Evolutionary conservation across 2,329 filamentous ascomycete species (phyloP), one percentile per base, ranked within the genome.

Genomic region (Fusarium sp.): DNA sequence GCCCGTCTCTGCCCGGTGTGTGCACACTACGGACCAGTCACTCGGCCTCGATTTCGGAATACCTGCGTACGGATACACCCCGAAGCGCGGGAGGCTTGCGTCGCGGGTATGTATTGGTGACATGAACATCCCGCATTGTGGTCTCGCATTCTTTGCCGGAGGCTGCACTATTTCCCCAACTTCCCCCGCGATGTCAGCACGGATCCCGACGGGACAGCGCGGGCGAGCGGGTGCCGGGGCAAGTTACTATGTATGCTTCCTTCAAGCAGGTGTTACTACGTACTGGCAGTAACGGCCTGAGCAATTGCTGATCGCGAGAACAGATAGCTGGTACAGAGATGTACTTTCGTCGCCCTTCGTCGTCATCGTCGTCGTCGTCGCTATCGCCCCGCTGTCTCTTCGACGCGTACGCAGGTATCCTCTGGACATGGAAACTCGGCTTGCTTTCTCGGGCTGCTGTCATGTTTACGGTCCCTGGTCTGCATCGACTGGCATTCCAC

Each of bases 171-270:
- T 75, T 78, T 76, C 74, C 74, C 76, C 74, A 77, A 77, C 72
- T 78, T 76, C 73, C 73, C 75, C 75, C 76, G 69, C 76, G 75
- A 75, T 67, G 65, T 69, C 66, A 75, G 72, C 76, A 78, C 75
- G 76, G 76, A 75, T 75, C 68, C 69, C 57, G 56, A 75, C 68
- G 73, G 75, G 65, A 78, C 36, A 74, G 69, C 63, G 76, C 76
- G 76, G 76, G 73, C 69, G 73, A 78, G 72, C 76, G 76, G 76
- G 72, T 75, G 76, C 68, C 62, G 67, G 72, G 68, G 27, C 17
- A 44, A 46, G 62, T 42, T 44, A 8, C 20, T 16, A 31, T 20
- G 31, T 11, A 44, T 60, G 58, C 33, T 27, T 73, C 46, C 46
- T 49, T 22, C 36, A 38, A 42, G 33, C 55, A 38, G 20, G 59